Evolutionary conservation across 768 basidiomycete genomes (phyloP).

Genomic region (Suillus subluteus): DNA sequence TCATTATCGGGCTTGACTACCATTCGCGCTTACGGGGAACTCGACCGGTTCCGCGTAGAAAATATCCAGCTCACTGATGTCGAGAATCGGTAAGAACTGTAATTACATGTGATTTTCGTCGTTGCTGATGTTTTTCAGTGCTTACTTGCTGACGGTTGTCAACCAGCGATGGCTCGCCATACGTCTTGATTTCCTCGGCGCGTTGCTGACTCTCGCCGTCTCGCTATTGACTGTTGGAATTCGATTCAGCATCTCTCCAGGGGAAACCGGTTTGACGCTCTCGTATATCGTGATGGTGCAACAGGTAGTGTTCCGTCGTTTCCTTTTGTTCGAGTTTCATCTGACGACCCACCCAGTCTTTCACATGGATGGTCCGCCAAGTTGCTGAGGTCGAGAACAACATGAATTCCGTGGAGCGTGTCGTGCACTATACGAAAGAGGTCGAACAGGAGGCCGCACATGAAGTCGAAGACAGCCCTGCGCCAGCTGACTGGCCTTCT

Average conservation of each 20-base stretch:
- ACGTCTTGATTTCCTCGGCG: constrained; percentile 85
- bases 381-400: constrained; percentile 89
- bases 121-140: constrained; percentile 38
- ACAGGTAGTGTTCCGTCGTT: constrained; percentile 48
- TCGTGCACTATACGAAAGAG: constrained; percentile 78
- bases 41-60: constrained; percentile 71
- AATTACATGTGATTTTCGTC: constrained; percentile 24
- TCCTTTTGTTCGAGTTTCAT: constrained; percentile 11
- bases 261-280: constrained; percentile 76
- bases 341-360: constrained; percentile 42
- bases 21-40: constrained; percentile 86
- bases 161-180: constrained; percentile 93
- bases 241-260: constrained; percentile 74
- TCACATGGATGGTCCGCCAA: constrained; percentile 79
- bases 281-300: constrained; percentile 83
- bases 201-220: constrained; percentile 72
- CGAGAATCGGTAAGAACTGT: constrained; percentile 67
- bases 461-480: constrained; percentile 61
- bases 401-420: constrained; percentile 87
- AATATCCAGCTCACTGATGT: constrained; percentile 79
- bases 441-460: constrained; percentile 85
- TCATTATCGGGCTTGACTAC: constrained; percentile 85
- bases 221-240: constrained; percentile 78
- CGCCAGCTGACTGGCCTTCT: constrained; percentile 71
- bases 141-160: constrained; percentile 85